Evolutionary conservation across 2,329 filamentous ascomycete genomes (phyloP).

Genomic region (Tolypocladium guangdongense): DNA sequence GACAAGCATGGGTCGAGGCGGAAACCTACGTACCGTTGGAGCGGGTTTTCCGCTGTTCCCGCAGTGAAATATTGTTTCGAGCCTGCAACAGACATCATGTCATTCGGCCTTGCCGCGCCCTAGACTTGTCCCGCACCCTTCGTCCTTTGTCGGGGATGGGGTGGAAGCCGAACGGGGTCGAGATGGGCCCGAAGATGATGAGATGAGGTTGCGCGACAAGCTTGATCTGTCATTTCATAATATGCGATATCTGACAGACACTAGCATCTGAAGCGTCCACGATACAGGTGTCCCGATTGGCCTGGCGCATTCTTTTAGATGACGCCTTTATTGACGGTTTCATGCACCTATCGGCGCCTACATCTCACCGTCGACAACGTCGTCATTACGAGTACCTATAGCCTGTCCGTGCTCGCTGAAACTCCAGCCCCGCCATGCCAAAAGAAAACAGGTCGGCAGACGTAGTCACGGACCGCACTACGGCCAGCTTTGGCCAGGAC

Average conservation of each 20-base stretch:
- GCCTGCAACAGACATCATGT: background rate
- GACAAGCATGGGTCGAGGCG: background rate
- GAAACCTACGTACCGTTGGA: background rate
- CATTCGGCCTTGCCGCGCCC: background rate
- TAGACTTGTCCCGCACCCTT: background rate
- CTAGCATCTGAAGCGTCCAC: background rate
- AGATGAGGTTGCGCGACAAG: background rate
- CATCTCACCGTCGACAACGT: background rate
- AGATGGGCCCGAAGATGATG: background rate
- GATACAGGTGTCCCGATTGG: background rate
- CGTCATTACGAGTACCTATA: too few relatives aligned
- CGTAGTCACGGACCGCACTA: background rate
- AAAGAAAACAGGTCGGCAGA: background rate
- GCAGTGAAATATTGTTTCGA: too few relatives aligned
- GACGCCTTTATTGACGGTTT: background rate
- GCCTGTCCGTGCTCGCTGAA: background rate
- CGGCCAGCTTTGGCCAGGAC: background rate
- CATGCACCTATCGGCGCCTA: background rate
- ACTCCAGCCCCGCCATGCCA: background rate
- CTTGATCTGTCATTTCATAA: slow-evolving; percentile 7
- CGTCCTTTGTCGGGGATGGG: background rate
- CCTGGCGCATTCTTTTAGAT: background rate
- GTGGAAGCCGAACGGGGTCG: background rate
- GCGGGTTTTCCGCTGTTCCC: background rate
- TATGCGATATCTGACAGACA: slow-evolving; percentile 7